Percentiles rank a stretch among this genome's conserved stretches.
Conservation (phyloP, 2,329 filamentous ascomycete genomes). For the Neocatenulostroma microsporum region DNA sequence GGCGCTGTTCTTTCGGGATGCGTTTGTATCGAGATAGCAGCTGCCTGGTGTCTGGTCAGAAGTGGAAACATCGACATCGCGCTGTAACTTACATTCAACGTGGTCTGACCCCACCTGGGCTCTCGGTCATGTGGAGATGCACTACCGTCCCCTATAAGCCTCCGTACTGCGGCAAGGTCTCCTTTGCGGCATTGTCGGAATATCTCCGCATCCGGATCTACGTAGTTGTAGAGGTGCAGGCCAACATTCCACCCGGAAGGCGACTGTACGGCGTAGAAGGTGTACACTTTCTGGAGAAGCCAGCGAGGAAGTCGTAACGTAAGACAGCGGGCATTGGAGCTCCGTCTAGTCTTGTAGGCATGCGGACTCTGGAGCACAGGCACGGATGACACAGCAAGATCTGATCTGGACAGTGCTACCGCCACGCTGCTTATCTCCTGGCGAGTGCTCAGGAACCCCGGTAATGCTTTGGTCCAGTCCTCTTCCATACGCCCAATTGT, state of each 20-base stretch:
- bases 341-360: too few species aligned
- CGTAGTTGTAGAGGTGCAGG: neutral
- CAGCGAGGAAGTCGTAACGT: neutral
- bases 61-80: too few species aligned
- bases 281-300: neutral
- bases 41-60: too few species aligned
- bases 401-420: too few species aligned
- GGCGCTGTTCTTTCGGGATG: too few species aligned
- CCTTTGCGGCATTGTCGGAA: neutral
- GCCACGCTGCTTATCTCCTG: neutral
- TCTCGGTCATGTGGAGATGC: conserved; percentile 1
- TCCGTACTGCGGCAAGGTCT: neutral
- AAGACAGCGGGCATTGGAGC: neutral
- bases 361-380: too few species aligned
- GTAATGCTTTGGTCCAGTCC: neutral
- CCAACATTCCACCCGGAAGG: neutral
- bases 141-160: neutral
- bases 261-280: neutral
- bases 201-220: neutral
- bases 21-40: too few species aligned
- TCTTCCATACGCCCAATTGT: too few species aligned
- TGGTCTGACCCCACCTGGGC: too few species aligned
- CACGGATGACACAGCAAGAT: too few species aligned
- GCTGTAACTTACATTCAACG: too few species aligned
- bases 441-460: neutral